Conservation (phyloP, 805 yeast genomes). For the Wickerhamomyces sydowiorum region DNA sequence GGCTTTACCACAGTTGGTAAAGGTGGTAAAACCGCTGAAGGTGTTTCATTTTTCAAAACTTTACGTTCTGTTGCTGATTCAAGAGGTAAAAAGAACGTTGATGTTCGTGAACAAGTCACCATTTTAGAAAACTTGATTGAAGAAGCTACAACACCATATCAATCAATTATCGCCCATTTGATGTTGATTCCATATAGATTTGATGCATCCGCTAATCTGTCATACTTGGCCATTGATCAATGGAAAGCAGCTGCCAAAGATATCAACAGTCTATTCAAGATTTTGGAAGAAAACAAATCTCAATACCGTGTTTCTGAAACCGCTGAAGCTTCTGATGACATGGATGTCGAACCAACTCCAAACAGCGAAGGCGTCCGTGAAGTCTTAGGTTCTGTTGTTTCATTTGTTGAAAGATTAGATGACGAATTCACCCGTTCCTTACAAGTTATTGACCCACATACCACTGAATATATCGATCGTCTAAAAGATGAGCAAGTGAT, state of each 20-base stretch:
- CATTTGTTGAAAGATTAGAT: conserved; percentile 88
- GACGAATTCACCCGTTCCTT: conserved; percentile 89
- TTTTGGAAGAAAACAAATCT: conserved; percentile 57
- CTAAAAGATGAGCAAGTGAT: conserved; percentile 79
- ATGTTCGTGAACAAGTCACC: conserved; percentile 69
- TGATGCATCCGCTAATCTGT: conserved; percentile 63
- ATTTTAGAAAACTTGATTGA: conserved; percentile 56
- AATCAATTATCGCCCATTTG: conserved; percentile 70
- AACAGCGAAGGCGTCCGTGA: conserved; percentile 63
- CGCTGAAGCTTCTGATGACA: conserved; percentile 65
- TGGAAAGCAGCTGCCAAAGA: conserved; percentile 73
- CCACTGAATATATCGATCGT: conserved; percentile 87
- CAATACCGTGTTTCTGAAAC: conserved; percentile 70
- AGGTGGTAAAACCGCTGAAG: conserved; percentile 19
- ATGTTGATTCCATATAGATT: conserved; percentile 84
- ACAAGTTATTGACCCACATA: conserved; percentile 89
- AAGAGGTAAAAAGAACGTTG: conserved; percentile 94
- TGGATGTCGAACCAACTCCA: conserved; percentile 63
- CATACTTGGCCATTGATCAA: conserved; percentile 70
- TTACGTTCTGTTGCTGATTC: conserved; percentile 74
- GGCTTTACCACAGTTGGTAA: conserved; percentile 29
- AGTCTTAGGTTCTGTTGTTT: conserved; percentile 77
- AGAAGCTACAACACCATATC: conserved; percentile 56
- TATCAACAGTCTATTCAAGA: conserved; percentile 52
- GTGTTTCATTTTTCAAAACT: conserved; percentile 53